Conservation (phyloP, 768 basidiomycete species). For the Royoungia palumana region DNA sequence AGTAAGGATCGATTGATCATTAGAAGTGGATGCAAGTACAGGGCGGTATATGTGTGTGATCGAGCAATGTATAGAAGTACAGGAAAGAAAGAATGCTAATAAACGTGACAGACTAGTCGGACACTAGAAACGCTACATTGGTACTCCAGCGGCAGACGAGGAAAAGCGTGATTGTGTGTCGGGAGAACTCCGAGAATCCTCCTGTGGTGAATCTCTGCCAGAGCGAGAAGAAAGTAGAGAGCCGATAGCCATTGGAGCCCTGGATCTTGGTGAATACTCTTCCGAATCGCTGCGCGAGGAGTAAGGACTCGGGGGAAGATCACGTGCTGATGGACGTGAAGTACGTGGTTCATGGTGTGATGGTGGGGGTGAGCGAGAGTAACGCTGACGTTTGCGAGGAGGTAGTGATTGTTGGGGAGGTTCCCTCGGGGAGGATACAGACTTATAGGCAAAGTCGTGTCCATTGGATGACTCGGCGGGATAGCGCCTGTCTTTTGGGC, state of each 20-base stretch:
- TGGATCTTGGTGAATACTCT: slow-evolving; percentile 67
- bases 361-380: slow-evolving; percentile 54
- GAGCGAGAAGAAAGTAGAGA: slow-evolving; percentile 58
- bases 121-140: slow-evolving; percentile 7
- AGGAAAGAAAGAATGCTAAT: slow-evolving; percentile 15
- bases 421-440: slow-evolving; percentile 21
- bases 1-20: slow-evolving; percentile 7
- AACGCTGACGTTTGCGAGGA: slow-evolving; percentile 61
- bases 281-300: slow-evolving; percentile 67
- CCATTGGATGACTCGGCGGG: slow-evolving; percentile 14
- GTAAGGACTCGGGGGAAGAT: slow-evolving; percentile 71
- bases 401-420: slow-evolving; percentile 37
- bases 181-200: slow-evolving; percentile 22
- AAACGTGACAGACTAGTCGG: slow-evolving; percentile 10
- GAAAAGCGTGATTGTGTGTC: slow-evolving; percentile 22
- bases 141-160: slow-evolving; percentile 22
- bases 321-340: slow-evolving; percentile 38
- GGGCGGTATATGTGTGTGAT: slow-evolving; percentile 14
- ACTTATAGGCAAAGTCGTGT: slow-evolving; percentile 12
- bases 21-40: slow-evolving; percentile 21
- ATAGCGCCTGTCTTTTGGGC: slow-evolving; percentile 21
- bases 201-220: slow-evolving; percentile 24
- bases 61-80: slow-evolving; percentile 25
- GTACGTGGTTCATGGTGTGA: slow-evolving; percentile 34
- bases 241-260: slow-evolving; percentile 77